phyloP scores from a whole-genome alignment of 176 grass and related monocot species.

The Triticum dicoccoides region DNA sequence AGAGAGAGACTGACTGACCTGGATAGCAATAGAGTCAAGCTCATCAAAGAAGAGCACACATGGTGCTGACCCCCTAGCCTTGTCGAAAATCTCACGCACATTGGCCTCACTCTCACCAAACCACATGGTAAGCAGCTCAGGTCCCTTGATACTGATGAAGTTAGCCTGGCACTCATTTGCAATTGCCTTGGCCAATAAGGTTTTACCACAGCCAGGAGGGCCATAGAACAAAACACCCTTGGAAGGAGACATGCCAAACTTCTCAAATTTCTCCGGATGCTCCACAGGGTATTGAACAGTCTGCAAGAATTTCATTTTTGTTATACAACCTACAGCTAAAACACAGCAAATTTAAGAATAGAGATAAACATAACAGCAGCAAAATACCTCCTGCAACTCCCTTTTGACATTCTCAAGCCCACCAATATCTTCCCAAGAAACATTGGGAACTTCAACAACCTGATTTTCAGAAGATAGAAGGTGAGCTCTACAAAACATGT shows the following conservation, averaged over 20 bases:
- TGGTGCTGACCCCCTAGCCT: constrained; percentile 73
- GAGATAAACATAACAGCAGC: background rate
- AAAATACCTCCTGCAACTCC: constrained; percentile 67
- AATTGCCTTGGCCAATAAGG: constrained; percentile 88
- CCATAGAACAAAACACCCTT: constrained; percentile 94
- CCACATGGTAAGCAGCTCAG: constrained; percentile 92
- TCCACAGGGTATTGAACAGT: constrained; percentile 94
- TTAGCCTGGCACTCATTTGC: constrained; percentile 95
- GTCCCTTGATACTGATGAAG: constrained; percentile 93
- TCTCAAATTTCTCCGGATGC: constrained; percentile 94
- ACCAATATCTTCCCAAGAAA: constrained; percentile 69
- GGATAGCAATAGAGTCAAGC: constrained; percentile 89
- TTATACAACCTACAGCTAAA: background rate
- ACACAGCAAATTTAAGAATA: background rate
- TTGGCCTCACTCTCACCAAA: constrained; percentile 97
- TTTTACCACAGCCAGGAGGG: constrained; percentile 88
- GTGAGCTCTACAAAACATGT: constrained; percentile 20
- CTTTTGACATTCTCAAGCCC: constrained; percentile 74
- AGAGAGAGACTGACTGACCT: constrained; percentile 33
- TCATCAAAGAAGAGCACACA: constrained; percentile 93
- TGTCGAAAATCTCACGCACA: constrained; percentile 87
- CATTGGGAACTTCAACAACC: constrained; percentile 77
- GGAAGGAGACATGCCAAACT: constrained; percentile 95
- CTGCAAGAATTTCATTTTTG: constrained; percentile 36
- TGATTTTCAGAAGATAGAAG: background rate